A percentile compares a stretch with the other conserved stretches of the same genome.
phyloP scores from a whole-genome alignment of 441 rosid genomes.

The Flueggea neowawraea region DNA sequence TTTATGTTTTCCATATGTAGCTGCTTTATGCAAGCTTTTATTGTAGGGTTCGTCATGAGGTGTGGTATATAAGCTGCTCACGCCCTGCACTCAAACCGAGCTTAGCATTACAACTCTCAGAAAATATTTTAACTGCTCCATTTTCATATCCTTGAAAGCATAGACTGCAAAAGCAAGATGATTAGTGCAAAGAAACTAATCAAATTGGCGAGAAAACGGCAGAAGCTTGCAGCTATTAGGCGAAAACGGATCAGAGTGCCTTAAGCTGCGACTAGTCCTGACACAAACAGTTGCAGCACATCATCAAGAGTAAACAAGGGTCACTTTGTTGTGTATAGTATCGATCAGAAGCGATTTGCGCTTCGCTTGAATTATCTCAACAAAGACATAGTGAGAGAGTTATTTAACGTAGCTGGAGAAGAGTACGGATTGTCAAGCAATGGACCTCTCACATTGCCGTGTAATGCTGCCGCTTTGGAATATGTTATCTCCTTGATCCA shows the following conservation, averaged over 20 bases:
- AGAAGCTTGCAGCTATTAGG: conserved; percentile 6
- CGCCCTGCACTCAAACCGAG: background rate
- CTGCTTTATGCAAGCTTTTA: background rate
- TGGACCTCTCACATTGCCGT: conserved; percentile 12
- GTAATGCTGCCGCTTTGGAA: conserved; percentile 9
- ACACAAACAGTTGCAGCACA: background rate
- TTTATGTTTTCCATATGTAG: no score
- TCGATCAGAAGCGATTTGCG: conserved; percentile 6
- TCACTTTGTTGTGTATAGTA: conserved; percentile 14
- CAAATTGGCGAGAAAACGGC: conserved; percentile 36
- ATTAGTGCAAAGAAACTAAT: conserved; percentile 28
- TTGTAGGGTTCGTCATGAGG: no score
- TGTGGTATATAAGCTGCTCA: no score
- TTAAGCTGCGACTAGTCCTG: background rate
- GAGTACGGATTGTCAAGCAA: conserved; percentile 7
- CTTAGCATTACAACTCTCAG: no score
- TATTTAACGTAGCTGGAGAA: conserved; percentile 11
- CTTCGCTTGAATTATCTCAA: conserved; percentile 7
- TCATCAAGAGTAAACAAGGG: conserved; percentile 19
- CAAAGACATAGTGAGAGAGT: background rate
- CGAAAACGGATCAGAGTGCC: conserved; percentile 9
- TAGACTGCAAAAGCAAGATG: conserved; percentile 19
- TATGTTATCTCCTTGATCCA: conserved; percentile 2
- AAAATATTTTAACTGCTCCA: no score
- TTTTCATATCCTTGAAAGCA: no score